Base-by-base conservation (phyloP, 2,329 filamentous ascomycete genomes). In the Periconia digitata region DNA sequence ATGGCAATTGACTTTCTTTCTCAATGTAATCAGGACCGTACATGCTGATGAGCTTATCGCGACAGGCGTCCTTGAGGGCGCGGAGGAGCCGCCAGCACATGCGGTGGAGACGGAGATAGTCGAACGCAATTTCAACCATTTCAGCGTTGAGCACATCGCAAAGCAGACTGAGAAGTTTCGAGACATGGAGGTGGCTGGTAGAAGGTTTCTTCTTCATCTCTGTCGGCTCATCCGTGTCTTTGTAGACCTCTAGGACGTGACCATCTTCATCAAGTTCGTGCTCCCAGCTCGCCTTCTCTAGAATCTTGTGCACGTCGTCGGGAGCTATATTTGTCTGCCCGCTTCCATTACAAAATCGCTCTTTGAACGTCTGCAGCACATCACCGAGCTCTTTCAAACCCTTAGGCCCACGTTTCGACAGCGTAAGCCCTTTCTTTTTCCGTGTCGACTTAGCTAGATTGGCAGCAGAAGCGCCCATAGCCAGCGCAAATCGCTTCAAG, bases 51-150 rank as follows among this genome's bases (percentile, higher is more conserved):
- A 79, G 60, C 0, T 66, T 8, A 0, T 60, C 40, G 15, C 70
- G 60, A 40, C 68, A 72, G 2, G 47, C 46, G 2, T 71, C 53
- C 8, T 63, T 64, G 3, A 76, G 51, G 1, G 35, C 20, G 3
- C 67, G 60, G 8, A 79, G 65, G 2, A 75, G 40, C 13, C 49
- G 50, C 74, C 74, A 79, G 60, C 70, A 74, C 21, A 48, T 44
- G 3, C 69, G 66, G 51, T 78, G 76, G 49, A 79, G 54, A 5
- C 39, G 13, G 23, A 76, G 51, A 45, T 75, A 75, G n/a, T 76
- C 72, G 42, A 76, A 74, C 0, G 53, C 52, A 4, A 76, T 43
- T 49, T 74, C 70, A 1, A 70, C 3, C 0, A 62, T 46, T 50
- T 79, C 76, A 6, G 53, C 58, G 1, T 74, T 55, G 2, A 78